Evolutionary conservation across 805 yeast species (phyloP), one percentile per base, ranked within the genome.

Genomic region (Suhomyces sp.): DNA sequence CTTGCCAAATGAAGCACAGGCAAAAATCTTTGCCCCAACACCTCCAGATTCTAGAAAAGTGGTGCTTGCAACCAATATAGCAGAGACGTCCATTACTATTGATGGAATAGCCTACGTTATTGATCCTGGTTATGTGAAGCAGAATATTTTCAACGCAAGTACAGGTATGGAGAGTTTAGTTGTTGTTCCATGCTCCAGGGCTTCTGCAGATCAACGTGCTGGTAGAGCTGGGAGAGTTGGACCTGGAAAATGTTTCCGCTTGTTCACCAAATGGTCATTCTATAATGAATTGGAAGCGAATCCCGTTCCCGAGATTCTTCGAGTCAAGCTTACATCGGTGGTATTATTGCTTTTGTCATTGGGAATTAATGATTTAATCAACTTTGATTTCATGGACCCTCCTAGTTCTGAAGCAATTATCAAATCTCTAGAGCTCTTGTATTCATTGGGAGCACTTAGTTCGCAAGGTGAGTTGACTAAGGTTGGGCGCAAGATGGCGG

Each of bases 31-130:
- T 55, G 93, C 86, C 40, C 88, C 90, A 2, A 86, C 97, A 0
- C 96, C 96, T 0, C 68, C 70, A 1, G 76, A 78, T 22, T 62
- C 84, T 2, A 63, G 98, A 25, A 93, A 93, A 54, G 90, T 91
- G 13, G 95, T 93, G 0, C 61, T 93, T 24, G 98, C 98, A 0
- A 93, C 98, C 1, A 93, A 93, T 48, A 93, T 93, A 47, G 98
- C 74, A 0, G 74, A 68, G 36, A 68, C 74, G 0, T 67, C 72
- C 22, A 68, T 68, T 33, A 68, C 74, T 2, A 68, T 68, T 24
- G 69, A 67, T 33, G 73, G 74, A 4, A 63, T 68, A 16, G 48
- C 56, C 13, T 67, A 50, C 45, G 74, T 68, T 6, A 64, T 68
- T 31, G 74, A 68, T 42, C 67, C 71, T 1, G 74, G 74, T 1